phyloP scores from a whole-genome alignment of 495 filamentous ascomycete genomes.

The Lasiosphaeria ovina region DNA sequence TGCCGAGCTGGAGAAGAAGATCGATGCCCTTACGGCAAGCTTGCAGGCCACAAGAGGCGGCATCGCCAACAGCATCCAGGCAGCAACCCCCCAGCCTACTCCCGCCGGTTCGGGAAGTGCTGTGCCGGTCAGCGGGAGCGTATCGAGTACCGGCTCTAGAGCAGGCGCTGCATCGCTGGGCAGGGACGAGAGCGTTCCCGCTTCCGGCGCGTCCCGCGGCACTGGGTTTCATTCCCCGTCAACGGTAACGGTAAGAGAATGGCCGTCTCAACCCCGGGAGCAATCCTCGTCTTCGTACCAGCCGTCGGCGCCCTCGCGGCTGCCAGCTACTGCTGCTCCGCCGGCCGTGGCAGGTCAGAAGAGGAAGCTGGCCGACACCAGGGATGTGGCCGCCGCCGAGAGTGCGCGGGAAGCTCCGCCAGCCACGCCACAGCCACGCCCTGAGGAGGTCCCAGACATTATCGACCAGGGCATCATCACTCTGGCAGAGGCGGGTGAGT shows the following conservation, averaged over 20 bases:
- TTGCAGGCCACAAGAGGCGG: constrained; percentile 57
- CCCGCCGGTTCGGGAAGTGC: not conserved
- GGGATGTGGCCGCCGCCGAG: constrained; percentile 15
- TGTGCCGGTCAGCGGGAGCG: no score
- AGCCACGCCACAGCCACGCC: constrained; percentile 8
- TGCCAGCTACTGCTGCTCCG: constrained; percentile 7
- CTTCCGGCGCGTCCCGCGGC: not conserved
- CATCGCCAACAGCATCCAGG: not conserved
- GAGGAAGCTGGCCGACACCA: constrained; percentile 41
- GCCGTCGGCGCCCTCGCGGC: not conserved
- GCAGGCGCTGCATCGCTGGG: not conserved
- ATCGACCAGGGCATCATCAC: constrained; percentile 69
- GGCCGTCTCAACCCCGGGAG: constrained; percentile 3
- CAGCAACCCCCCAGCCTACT: not conserved
- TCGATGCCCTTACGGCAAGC: constrained; percentile 81
- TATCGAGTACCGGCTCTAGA: not conserved
- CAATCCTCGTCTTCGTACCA: constrained; percentile 7
- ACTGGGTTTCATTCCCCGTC: not conserved
- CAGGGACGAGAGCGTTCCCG: not conserved
- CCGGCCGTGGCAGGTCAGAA: constrained; percentile 47
- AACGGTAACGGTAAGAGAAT: not conserved
- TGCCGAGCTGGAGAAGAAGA: constrained; percentile 90
- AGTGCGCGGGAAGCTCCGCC: constrained; percentile 12
- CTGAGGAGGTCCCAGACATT: constrained; percentile 55
- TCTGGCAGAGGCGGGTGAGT: constrained; percentile 55